Base-by-base conservation (phyloP, 257 asterid genomes). In the Nyctanthes arbortristis region DNA sequence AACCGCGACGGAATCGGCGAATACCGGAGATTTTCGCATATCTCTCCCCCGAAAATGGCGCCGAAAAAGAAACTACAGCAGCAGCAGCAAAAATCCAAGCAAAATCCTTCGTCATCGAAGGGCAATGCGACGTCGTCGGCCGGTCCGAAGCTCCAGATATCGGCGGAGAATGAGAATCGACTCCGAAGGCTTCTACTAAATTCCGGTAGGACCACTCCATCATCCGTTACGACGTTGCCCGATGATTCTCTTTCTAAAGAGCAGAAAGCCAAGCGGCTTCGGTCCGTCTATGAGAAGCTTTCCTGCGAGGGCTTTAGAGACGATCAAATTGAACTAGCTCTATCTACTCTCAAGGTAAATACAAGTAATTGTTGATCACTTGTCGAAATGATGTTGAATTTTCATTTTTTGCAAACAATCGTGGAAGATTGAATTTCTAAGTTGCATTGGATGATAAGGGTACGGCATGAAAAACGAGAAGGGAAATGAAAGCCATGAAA, bases 301-400 rank as follows among this genome's bases (percentile, higher is more conserved):
- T 93, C 99, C 1, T 91, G 96, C 76, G 96, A 93, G 74, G 96
- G 97, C 2, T 91, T 93, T 72, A 71, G 77, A 13, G 95, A 91
- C 61, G 90, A 86, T 66, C 99, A 93, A 75, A 89, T 93, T 66
- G 96, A 93, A 77, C 96, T 74, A 20, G 89, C 87, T 65, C 94
- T 93, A 52, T 84, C 91, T 36, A 73, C 84, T 75, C 92, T 93
- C 83, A 91, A 89, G 99, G 99, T 93, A 66, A 29, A 78, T 18
- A 43, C 7, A 8, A 16, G 31, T 45, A 58, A 18, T 34, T 11
- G n/a, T 14, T 54, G 18, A 18, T 64, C 62, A n/a, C 36, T 45
- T 16, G 3, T 29, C 2, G 29, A 43, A 40, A 14, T 29, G 16
- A n/a, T 27, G 28, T 22, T 52, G 22, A 52, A 52, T 52, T 22